Conservation (phyloP, 495 filamentous ascomycete genomes). For the Trichoderma erinaceum region DNA sequence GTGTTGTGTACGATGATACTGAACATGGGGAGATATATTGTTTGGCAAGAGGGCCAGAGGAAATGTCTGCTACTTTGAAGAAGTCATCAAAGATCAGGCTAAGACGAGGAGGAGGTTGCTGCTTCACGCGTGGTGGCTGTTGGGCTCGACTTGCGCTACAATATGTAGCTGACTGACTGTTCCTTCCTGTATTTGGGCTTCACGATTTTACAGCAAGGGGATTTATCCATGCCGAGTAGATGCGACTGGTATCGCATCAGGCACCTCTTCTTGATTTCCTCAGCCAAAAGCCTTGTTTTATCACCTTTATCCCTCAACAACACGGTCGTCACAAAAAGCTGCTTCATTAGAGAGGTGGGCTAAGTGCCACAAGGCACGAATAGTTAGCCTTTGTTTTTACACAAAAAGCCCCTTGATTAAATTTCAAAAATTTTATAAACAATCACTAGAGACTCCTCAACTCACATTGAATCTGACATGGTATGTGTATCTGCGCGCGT, state of each 20-base stretch:
- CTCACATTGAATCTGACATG: background rate
- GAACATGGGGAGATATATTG: background rate
- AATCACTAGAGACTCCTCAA: background rate
- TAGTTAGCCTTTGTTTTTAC: background rate
- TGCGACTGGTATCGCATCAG: background rate
- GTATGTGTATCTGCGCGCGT: background rate
- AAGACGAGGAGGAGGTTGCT: background rate
- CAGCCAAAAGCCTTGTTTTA: background rate
- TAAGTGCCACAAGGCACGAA: conserved; percentile 5
- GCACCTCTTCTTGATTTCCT: background rate
- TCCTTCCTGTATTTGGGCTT: background rate
- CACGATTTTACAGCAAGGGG: background rate
- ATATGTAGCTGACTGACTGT: background rate
- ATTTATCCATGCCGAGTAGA: background rate
- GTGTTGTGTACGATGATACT: conserved; percentile 1
- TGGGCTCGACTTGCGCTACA: background rate
- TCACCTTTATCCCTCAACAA: background rate
- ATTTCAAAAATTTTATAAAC: background rate
- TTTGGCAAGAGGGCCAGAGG: background rate
- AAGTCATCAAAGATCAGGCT: background rate
- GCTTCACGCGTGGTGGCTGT: background rate
- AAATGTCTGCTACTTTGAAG: background rate
- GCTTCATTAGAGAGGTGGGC: background rate
- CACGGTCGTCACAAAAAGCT: background rate
- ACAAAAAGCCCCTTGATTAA: background rate